Evolutionary conservation across 2,329 filamentous ascomycete genomes (phyloP), one percentile per base, ranked within the genome.

Genomic region (Aspergillus sp.): DNA sequence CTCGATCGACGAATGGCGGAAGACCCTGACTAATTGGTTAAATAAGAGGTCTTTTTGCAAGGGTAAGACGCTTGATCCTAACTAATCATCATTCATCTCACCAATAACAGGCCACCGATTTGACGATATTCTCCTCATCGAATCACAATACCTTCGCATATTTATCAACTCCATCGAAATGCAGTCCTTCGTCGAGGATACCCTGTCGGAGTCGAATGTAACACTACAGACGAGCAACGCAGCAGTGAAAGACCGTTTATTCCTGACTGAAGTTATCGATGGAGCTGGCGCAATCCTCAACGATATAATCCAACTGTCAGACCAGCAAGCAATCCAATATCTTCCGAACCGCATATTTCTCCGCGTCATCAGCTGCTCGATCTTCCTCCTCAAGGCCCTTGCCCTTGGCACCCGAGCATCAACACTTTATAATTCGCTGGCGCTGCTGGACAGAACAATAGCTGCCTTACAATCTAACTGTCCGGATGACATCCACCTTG

Each of bases 281-380:
- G 77, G 77, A 1, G 79, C 77, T 42, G 77, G 77, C 22, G 70
- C 79, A 50, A 80, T 80, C 20, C 69, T 83, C 1, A 26, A 75
- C 78, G 1, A 76, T 73, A 1, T 70, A 73, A 18, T 69, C 82
- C 1, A 73, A 7, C 4, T 10, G 1, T 18, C 50, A 12, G 2
- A 12, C 12, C 3, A n/a, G 7, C 10, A 52, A 14, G 7, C 10
- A 20, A 69, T 83, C 10, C 71, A 76, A 6, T 82, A 78, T 58
- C 78, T 76, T 0, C 81, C 81, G 0, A 77, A 81, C 6, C 70
- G 81, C 5, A 76, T 82, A 16, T 80, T 81, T 52, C 68, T 82
- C 3, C 77, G 81, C n/a, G 79, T 82, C 26, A 81, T 79, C 1
- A 80, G 78, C 1, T 78, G 78, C 0, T 82, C 81, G 0, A 79